Evolutionary conservation across 2,329 filamentous ascomycete species (phyloP), one percentile per base, ranked within the genome.

Genomic region (Paraphaeosphaeria sporulosa): DNA sequence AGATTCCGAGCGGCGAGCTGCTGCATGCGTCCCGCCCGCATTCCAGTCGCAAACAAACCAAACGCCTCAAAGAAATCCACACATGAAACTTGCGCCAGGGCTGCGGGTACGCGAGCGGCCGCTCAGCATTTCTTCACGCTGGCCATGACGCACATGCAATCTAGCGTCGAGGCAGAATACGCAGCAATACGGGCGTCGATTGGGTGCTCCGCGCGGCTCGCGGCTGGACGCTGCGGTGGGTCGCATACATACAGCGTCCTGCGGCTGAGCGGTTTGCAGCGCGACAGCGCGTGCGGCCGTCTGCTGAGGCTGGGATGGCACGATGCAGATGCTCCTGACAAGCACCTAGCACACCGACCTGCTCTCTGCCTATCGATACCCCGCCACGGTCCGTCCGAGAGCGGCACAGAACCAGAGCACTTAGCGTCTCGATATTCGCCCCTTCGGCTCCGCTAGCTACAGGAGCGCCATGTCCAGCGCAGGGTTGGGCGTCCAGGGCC

Each of bases 261-360:
- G 72, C 72, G 69, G 71, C 72, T 71, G 67, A 69, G 67, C 62
- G 71, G 70, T 68, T 65, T 70, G 69, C 64, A 69, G 65, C 4
- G 10, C 4, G 25, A 27, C 3, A 27, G 25, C 25, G 25, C 25
- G 25, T 27, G 25, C 6, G 25, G 25, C 25, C 3, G 25, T 27
- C 25, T 27, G 25, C 25, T 27, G 25, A 27, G 25, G n/a, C n/a
- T n/a, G n/a, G n/a, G n/a, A n/a, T n/a, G n/a, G n/a, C n/a, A n/a
- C n/a, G 49, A 40, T 51, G 49, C 61, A 52, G 60, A 55, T 58
- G 53, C 53, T 43, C 47, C 2, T 36, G 47, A 58, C 61, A 58
- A 63, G 58, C 66, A 71, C 70, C 25, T 27, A 27, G 3, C 6
- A 27, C 3, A 72, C 70, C 66, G 69, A 71, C 65, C 64, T 10